phyloP scores from a whole-genome alignment of 2,329 filamentous ascomycete genomes.

The Sordariomycetes sp. region DNA sequence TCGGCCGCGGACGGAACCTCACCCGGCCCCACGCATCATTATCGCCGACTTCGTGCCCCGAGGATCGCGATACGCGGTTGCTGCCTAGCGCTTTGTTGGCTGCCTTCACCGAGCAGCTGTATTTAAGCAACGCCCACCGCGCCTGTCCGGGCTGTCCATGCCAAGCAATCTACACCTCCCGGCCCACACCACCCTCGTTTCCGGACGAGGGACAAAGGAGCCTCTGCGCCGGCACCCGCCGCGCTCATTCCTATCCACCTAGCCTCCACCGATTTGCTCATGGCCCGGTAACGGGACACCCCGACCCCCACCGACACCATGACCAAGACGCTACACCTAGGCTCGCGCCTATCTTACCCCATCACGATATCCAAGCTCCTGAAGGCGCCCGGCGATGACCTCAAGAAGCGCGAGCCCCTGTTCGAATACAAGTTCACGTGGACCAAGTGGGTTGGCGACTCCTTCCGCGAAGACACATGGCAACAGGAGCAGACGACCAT shows the following conservation, averaged over 20 bases:
- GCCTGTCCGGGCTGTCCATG: background rate
- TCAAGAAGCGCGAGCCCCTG: conserved; percentile 67
- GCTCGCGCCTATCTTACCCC: conserved; percentile 71
- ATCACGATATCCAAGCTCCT: conserved; percentile 84
- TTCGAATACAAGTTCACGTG: conserved; percentile 84
- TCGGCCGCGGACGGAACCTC: background rate
- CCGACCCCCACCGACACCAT: conserved; percentile 16
- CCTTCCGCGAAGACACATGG: conserved; percentile 45
- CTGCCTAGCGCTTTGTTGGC: background rate
- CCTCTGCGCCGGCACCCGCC: background rate
- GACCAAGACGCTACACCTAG: conserved; percentile 39
- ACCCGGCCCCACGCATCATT: background rate
- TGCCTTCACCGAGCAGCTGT: background rate
- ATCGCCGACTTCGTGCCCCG: background rate
- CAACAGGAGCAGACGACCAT: conserved; percentile 59
- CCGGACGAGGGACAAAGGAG: background rate
- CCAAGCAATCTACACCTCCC: background rate
- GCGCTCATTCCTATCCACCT: background rate
- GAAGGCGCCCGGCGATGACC: conserved; percentile 61
- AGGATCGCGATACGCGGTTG: background rate
- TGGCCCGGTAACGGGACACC: conserved; percentile 2
- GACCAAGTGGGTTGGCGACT: conserved; percentile 64
- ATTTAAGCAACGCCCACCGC: background rate
- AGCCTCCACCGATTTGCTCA: background rate
- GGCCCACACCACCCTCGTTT: background rate